Base-by-base conservation (phyloP, 1,284 basidiomycete genomes). In the Omphalotus olearius region DNA sequence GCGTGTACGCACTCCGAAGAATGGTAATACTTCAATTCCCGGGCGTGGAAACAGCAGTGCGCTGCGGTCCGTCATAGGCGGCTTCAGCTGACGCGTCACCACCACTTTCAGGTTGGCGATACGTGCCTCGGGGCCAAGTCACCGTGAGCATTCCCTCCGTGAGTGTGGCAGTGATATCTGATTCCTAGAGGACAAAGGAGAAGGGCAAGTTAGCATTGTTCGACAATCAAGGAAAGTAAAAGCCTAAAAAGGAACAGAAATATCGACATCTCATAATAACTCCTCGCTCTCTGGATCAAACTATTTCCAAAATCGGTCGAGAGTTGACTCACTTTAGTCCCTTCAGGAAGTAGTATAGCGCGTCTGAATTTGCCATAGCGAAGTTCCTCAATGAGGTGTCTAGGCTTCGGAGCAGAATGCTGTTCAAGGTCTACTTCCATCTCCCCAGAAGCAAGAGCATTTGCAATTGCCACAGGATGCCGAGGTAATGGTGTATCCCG, bases 301-400 rank as follows among this genome's bases (percentile, higher is more conserved):
- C 9, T 3, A 13, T 33, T 9, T 33, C 30, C 30, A 9, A 23
- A 33, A 33, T 33, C 13, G 13, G 2, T 33, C 30, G 49, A 43
- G 37, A 45, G 47, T 26, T 20, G 5, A 64, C 71, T 63, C 59
- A 79, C 80, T 64, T 76, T 70, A n/a, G 72, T 69, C 20, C 76
- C 77, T 1, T 57, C 45, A 14, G 79, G 78, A 6, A 82, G 60
- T 33, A 60, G 64, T 10, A 82, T 63, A 3, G 64, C 65, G 28
- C 79, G 72, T 18, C 68, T 68, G 56, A 80, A 82, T 47, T 64
- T 64, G 4, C 80, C 80, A 56, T 78, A 82, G 36, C 78, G 73
- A 49, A 83, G 61, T 57, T 83, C 80, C 23, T 70, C 69, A 6
- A 70, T 58, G 2, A 68, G 65, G 50, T 38, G 42, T 49, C 44